Evolutionary conservation across 2,329 filamentous ascomycete genomes (phyloP), one percentile per base, ranked within the genome.

Genomic region (Clonostachys rhizophaga): DNA sequence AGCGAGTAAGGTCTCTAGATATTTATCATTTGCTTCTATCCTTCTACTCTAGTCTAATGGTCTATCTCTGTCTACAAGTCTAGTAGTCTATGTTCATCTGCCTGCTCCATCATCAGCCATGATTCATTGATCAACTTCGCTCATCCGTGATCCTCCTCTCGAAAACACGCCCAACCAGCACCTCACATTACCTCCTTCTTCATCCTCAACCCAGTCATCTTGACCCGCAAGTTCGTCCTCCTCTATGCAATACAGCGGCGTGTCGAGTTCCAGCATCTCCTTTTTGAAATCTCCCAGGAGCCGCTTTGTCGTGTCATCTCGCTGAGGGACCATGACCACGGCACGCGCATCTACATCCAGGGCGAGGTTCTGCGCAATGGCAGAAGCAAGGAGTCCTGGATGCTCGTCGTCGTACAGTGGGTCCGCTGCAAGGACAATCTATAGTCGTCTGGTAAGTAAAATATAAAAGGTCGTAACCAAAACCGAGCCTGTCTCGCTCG

Each of bases 341-440:
- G 86, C 86, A 35, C 87, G 77, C 3, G 89, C 80, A 30, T 77
- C 69, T 0, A 63, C 47, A 4, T 71, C 72, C 13, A 71, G 66
- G 9, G 75, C 76, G 11, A 96, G 72, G 67, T 91, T 89, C 37
- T 76, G 68, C 10, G 74, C 67, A 41, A 97, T 83, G 13, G 88
- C 84, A 13, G 82, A 73, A 0, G 84, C 83, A 18, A 97, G 76
- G 58, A 94, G 79, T 4, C 64, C 67, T 0, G 92, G 90, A 59
- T 97, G 94, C 5, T 87, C 78, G 43, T 91, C 78, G 42, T 91
- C 90, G 66, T 97, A 97, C 17, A 99, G 71, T 1, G 89, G 81
- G 64, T 99, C 94, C 4, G 92, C 90, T 3, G 83, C 89, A 4
- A 99, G 75, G 40, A 97, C 82, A 47, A 96, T 70, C 73, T 86